phyloP scores from a whole-genome alignment of 2,329 filamentous ascomycete species.

The Claviceps paspali region DNA sequence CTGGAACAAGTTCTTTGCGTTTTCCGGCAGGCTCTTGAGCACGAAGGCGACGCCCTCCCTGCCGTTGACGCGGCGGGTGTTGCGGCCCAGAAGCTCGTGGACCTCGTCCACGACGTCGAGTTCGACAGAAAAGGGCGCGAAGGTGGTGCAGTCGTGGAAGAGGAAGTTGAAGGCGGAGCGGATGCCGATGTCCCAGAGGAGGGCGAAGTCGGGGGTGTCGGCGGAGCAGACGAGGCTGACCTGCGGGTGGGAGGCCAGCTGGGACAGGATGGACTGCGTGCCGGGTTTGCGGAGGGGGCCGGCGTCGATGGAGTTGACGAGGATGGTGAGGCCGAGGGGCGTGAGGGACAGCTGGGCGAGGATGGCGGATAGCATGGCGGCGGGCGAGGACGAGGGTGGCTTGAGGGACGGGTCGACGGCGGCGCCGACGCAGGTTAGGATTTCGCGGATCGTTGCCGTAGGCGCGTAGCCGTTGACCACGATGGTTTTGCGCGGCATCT shows the following conservation, averaged over 20 bases:
- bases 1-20: slow-evolving; percentile 74
- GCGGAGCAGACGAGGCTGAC: slow-evolving; percentile 66
- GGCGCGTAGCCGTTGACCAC: slow-evolving; percentile 75
- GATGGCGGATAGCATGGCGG: slow-evolving; percentile 53
- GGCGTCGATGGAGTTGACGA: slow-evolving; percentile 82
- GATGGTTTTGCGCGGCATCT: slow-evolving; percentile 50
- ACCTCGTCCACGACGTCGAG: slow-evolving; percentile 81
- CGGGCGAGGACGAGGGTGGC: slow-evolving; percentile 45
- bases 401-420: slow-evolving; percentile 39
- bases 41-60: slow-evolving; percentile 89
- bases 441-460: slow-evolving; percentile 49
- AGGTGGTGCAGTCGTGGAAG: slow-evolving; percentile 92
- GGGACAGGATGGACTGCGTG: slow-evolving; percentile 58
- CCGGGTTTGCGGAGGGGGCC: slow-evolving; percentile 54
- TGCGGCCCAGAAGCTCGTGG: slow-evolving; percentile 70
- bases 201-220: slow-evolving; percentile 73
- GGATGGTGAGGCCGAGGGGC: slow-evolving; percentile 40
- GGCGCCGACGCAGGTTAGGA: slow-evolving; percentile 52
- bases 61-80: slow-evolving; percentile 64
- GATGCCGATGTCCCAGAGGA: slow-evolving; percentile 82
- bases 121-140: slow-evolving; percentile 56
- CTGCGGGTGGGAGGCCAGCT: slow-evolving; percentile 57
- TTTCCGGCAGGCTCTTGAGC: slow-evolving; percentile 77
- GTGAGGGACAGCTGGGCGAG: slow-evolving; percentile 38
- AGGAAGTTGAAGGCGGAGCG: slow-evolving; percentile 71